Conservation (phyloP, 768 basidiomycete genomes). For the Crassisporium funariophilum region DNA sequence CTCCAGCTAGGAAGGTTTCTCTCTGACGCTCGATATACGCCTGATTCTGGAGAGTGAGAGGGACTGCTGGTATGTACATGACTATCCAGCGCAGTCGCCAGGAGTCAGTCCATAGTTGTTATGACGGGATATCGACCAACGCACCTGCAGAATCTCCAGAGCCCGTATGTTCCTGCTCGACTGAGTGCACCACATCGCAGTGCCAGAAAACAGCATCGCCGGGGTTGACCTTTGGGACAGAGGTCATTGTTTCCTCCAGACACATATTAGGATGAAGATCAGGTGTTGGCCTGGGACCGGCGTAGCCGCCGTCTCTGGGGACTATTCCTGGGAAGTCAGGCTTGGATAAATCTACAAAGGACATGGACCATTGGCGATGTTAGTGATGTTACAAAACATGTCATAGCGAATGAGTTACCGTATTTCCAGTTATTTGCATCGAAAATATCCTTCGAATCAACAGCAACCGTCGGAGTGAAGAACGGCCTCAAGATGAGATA, state of each 20-base stretch:
- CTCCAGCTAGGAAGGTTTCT: conserved; percentile 57
- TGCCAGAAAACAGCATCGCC: conserved; percentile 86
- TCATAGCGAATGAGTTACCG: conserved; percentile 31
- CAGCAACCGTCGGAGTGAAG: conserved; percentile 54
- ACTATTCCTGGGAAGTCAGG: conserved; percentile 57
- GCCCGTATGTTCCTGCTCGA: conserved; percentile 56
- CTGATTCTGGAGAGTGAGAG: conserved; percentile 61
- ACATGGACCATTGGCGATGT: neutral
- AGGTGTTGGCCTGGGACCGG: conserved; percentile 52
- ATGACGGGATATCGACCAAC: neutral
- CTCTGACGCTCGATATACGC: conserved; percentile 65
- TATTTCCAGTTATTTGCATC: conserved; percentile 58
- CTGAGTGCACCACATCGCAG: conserved; percentile 55
- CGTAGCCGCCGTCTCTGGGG: conserved; percentile 38
- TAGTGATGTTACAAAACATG: neutral
- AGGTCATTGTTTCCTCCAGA: conserved; percentile 66
- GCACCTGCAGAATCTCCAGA: conserved; percentile 56
- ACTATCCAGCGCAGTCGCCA: conserved; percentile 36
- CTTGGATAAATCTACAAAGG: conserved; percentile 41
- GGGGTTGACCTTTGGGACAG: conserved; percentile 68
- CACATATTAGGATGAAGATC: conserved; percentile 67
- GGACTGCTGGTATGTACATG: conserved; percentile 80
- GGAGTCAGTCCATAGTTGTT: conserved; percentile 4
- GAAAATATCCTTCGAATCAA: conserved; percentile 42
- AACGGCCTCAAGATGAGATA: conserved; percentile 79